phyloP scores from a whole-genome alignment of 495 filamentous ascomycete species.

The Hyaloscypha variabilis region DNA sequence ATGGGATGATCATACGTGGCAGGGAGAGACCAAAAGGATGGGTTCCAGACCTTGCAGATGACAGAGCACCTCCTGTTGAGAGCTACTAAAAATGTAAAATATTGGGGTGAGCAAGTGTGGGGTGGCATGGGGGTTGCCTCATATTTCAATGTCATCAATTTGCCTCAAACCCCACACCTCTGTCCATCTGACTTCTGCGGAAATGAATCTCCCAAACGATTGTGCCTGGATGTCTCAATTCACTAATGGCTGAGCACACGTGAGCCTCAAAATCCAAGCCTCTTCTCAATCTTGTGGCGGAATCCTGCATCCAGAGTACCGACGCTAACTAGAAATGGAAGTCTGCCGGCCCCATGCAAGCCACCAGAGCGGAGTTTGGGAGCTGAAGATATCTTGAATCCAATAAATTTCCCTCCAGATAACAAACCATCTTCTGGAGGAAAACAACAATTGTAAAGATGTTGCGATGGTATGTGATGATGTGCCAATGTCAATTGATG shows the following conservation, averaged over 20 bases:
- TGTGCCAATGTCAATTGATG: slow-evolving; percentile 8
- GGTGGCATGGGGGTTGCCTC: slow-evolving; percentile 13
- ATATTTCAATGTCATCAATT: slow-evolving; percentile 13
- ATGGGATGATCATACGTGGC: slow-evolving; percentile 83
- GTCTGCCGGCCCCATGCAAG: neutral
- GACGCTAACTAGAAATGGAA: neutral
- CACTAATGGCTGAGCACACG: neutral
- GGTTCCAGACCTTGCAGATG: slow-evolving; percentile 75
- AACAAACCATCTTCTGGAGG: slow-evolving; percentile 6
- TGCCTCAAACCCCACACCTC: slow-evolving; percentile 2
- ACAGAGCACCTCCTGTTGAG: slow-evolving; percentile 26
- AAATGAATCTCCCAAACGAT: neutral
- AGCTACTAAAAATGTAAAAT: slow-evolving; percentile 23
- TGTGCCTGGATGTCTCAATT: slow-evolving; percentile 16
- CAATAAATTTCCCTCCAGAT: slow-evolving; percentile 1
- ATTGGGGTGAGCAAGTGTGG: neutral
- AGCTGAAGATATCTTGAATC: neutral
- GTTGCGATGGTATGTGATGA: slow-evolving; percentile 29
- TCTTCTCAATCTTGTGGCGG: neutral
- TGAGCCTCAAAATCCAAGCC: slow-evolving; percentile 13
- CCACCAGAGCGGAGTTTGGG: neutral
- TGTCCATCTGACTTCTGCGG: neutral
- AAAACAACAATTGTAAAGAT: slow-evolving; percentile 20
- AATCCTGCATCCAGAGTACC: neutral
- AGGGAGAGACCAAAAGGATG: slow-evolving; percentile 89